Conservation (phyloP, 2,329 filamentous ascomycete genomes). For the Bipolaris victoriae region DNA sequence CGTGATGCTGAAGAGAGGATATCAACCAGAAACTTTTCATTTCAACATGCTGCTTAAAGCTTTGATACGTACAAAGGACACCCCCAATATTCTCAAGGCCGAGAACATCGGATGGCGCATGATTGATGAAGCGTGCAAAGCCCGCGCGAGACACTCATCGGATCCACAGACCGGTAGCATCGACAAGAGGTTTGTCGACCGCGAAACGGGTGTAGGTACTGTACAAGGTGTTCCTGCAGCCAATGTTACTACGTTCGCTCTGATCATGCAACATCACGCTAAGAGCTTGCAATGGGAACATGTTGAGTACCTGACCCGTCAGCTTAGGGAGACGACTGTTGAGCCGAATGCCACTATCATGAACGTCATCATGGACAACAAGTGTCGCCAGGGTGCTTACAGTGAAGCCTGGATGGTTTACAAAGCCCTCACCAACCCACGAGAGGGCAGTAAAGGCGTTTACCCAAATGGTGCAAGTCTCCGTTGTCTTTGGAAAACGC, state of each 20-base stretch:
- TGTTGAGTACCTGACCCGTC: conserved; percentile 41
- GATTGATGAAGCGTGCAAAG: conserved; percentile 33
- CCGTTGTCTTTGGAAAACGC: conserved; percentile 41
- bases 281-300: conserved; percentile 40
- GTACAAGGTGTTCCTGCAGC: conserved; percentile 32
- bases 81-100: conserved; percentile 33
- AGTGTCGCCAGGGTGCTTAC: conserved; percentile 38
- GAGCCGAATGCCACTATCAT: conserved; percentile 36
- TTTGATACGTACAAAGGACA: conserved; percentile 64
- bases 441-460: conserved; percentile 23
- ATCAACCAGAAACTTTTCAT: conserved; percentile 74
- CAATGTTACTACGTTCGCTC: conserved; percentile 38
- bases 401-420: conserved; percentile 39
- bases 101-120: conserved; percentile 48
- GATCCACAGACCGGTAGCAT: conserved; percentile 7
- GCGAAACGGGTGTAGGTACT: background rate
- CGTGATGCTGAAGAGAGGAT: conserved; percentile 73
- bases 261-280: conserved; percentile 43
- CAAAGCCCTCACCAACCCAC: conserved; percentile 31
- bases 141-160: background rate
- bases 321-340: conserved; percentile 30
- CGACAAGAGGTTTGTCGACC: background rate
- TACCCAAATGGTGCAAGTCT: conserved; percentile 41
- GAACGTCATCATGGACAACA: conserved; percentile 43
- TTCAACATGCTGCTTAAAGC: conserved; percentile 83